Conservation (phyloP, 2,329 filamentous ascomycete species). For the Pseudogymnoascus sp. region DNA sequence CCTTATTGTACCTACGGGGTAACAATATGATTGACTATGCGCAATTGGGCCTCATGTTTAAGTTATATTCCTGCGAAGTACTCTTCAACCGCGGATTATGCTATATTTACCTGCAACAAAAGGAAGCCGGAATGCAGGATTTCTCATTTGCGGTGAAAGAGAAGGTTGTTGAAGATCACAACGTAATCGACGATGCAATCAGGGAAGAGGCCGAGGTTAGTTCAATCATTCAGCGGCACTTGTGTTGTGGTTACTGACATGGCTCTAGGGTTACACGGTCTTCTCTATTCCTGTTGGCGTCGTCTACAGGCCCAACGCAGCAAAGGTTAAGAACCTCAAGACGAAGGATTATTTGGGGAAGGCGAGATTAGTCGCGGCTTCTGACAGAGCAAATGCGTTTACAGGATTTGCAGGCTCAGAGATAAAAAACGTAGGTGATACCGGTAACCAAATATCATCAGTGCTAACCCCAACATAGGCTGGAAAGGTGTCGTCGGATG, state of each 20-base stretch:
- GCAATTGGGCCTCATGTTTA: slow-evolving; percentile 89
- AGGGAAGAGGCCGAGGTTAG: slow-evolving; percentile 79
- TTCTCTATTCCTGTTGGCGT: slow-evolving; percentile 97
- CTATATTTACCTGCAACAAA: slow-evolving; percentile 93
- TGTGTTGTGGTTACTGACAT: slow-evolving; percentile 15
- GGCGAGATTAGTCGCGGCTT: slow-evolving; percentile 83
- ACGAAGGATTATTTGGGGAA: slow-evolving; percentile 97
- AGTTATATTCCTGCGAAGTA: slow-evolving; percentile 94
- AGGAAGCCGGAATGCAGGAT: slow-evolving; percentile 84
- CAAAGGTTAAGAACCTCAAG: slow-evolving; percentile 97
- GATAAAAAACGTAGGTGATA: slow-evolving; percentile 57
- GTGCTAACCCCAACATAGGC: slow-evolving; percentile 30
- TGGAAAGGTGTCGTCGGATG: slow-evolving; percentile 37
- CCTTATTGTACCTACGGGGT: slow-evolving; percentile 83
- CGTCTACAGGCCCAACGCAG: slow-evolving; percentile 89
- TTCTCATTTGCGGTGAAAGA: slow-evolving; percentile 85
- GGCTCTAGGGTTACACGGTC: slow-evolving; percentile 78
- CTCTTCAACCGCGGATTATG: slow-evolving; percentile 95
- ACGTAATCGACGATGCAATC: slow-evolving; percentile 97
- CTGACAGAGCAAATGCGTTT: slow-evolving; percentile 71
- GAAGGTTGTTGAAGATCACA: slow-evolving; percentile 92
- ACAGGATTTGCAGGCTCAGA: slow-evolving; percentile 75
- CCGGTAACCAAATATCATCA: slow-evolving; percentile 13
- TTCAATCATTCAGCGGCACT: neutral
- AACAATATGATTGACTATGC: slow-evolving; percentile 98